Evolutionary conservation across 768 basidiomycete species (phyloP).

Genomic region (Leccinum boreale): DNA sequence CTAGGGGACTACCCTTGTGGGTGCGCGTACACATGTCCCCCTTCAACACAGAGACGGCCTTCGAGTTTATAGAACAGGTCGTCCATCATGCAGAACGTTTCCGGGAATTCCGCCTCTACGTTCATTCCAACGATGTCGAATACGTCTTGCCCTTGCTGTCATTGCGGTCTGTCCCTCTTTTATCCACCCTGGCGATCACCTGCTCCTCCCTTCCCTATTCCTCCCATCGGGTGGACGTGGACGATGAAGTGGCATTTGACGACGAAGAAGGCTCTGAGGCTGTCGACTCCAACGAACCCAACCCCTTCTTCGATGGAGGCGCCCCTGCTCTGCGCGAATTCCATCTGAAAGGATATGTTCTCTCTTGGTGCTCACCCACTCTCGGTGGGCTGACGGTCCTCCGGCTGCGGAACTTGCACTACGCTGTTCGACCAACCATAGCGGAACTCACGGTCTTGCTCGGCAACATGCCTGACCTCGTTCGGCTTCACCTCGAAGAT

Average conservation of each 20-base stretch:
- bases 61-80: not conserved
- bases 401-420: not conserved
- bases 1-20: not conserved
- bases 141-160: not conserved
- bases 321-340: not conserved
- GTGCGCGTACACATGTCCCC: not conserved
- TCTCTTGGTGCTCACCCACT: not conserved
- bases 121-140: not conserved
- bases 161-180: not conserved
- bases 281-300: not conserved
- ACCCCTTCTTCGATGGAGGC: not conserved
- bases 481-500: not conserved
- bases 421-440: not conserved
- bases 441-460: not conserved
- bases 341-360: not conserved
- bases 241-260: not conserved
- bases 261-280: not conserved
- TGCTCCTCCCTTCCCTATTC: not conserved
- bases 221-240: not conserved
- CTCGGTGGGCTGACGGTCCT: slow-evolving; percentile 1
- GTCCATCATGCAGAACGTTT: not conserved
- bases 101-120: not conserved
- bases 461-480: not conserved
- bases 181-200: not conserved
- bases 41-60: not conserved